A percentile compares a stretch with the other conserved stretches of the same genome.
Evolutionary conservation across 768 basidiomycete genomes (phyloP).

Genomic region (Tylopilus sp.): DNA sequence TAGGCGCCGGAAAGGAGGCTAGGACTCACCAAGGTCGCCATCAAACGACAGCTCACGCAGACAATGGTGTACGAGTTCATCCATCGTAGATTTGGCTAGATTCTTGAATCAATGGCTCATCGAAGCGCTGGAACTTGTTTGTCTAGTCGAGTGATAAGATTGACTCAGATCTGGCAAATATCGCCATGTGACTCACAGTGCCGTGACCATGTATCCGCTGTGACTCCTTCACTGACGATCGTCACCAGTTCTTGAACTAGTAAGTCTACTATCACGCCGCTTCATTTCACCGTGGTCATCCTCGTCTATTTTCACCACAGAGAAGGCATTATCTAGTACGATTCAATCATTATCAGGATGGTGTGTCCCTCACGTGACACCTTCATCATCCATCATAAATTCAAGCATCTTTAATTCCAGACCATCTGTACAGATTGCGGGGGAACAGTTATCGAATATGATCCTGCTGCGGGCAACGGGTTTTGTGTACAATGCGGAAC

Average conservation of each 20-base stretch:
- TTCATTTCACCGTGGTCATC: not conserved
- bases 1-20: not conserved
- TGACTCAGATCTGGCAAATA: not conserved
- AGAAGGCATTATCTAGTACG: not conserved
- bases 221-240: too few species aligned
- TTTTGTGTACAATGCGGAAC: constrained; percentile 86
- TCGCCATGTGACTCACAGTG: constrained; percentile 15
- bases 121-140: not conserved
- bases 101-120: not conserved
- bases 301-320: not conserved
- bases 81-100: constrained; percentile 39
- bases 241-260: too few species aligned
- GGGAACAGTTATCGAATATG: constrained; percentile 82
- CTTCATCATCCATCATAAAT: too few species aligned
- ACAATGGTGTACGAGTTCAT: constrained; percentile 81
- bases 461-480: constrained; percentile 78
- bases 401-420: constrained; percentile 31
- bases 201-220: constrained; percentile 1
- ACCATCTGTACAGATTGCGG: constrained; percentile 74
- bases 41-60: constrained; percentile 87
- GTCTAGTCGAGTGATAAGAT: constrained; percentile 3
- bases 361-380: constrained; percentile 4
- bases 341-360: constrained; percentile 8
- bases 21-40: constrained; percentile 77
- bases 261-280: not conserved